These are phyloP conservation scores for Phytophthora tubulina DNA, from an alignment of 352 stramenopile species.

Conservation along the genomic window DNA sequence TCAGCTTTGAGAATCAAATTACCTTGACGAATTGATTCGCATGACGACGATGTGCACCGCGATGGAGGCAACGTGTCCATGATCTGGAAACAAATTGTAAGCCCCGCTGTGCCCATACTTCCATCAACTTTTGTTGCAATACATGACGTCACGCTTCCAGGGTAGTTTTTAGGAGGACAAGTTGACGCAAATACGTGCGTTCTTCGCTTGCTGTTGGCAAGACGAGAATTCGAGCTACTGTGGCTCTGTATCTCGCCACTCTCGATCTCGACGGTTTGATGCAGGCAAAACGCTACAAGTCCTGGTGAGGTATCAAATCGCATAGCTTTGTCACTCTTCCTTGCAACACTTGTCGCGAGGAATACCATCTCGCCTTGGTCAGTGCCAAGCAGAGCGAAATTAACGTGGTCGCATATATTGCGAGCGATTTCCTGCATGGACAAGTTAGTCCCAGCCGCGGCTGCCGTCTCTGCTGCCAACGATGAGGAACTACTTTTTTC, in stretches of 20 bases:
- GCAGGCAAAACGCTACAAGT: conserved; percentile 54
- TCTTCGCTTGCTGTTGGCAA: conserved; percentile 30
- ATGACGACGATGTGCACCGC: conserved; percentile 8
- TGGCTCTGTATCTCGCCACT: neutral
- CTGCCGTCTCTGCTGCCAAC: conserved; percentile 64
- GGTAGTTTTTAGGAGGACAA: conserved; percentile 25
- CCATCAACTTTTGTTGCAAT: neutral
- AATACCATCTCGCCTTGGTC: conserved; percentile 63
- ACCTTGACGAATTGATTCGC: neutral
- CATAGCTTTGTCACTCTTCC: conserved; percentile 31
- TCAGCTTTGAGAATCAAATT: conserved; percentile 32
- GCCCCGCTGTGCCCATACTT: conserved; percentile 5
- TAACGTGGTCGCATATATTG: conserved; percentile 70
- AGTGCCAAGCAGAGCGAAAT: conserved; percentile 51
- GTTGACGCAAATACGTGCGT: conserved; percentile 53
- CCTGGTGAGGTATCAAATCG: conserved; percentile 33
- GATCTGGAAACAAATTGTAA: conserved; percentile 50
- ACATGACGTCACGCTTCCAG: conserved; percentile 2
- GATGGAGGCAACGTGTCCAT: conserved; percentile 24
- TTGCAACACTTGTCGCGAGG: conserved; percentile 41
- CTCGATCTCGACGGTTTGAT: conserved; percentile 43
- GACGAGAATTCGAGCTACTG: neutral
- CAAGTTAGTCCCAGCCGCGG: conserved; percentile 70
- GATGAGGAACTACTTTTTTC: conserved; percentile 66
- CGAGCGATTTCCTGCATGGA: conserved; percentile 77